These are phyloP conservation scores for Colletotrichum sp. DNA, from an alignment of 2,329 filamentous ascomycete species.

Conservation along the genomic window DNA sequence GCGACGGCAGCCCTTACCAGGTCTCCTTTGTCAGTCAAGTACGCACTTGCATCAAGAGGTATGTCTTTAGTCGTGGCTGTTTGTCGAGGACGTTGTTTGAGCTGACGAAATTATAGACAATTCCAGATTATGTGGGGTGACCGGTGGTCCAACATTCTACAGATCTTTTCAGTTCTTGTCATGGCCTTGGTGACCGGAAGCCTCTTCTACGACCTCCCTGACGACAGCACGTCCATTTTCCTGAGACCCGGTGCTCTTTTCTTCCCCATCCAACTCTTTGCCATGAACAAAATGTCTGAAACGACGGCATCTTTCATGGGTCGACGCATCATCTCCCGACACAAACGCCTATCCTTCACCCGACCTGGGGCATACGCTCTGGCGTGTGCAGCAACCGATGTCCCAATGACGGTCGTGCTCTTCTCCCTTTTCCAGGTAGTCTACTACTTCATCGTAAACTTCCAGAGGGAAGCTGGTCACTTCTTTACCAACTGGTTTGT, in stretches of 20 bases:
- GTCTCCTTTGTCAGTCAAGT: conserved; percentile 53
- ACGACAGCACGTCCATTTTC: conserved; percentile 55
- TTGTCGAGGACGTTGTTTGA: background rate
- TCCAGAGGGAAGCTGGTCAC: conserved; percentile 60
- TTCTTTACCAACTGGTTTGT: conserved; percentile 82
- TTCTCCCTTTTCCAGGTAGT: conserved; percentile 56
- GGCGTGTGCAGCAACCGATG: conserved; percentile 55
- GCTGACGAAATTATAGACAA: conserved; percentile 40
- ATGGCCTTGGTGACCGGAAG: conserved; percentile 66
- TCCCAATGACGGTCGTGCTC: conserved; percentile 60
- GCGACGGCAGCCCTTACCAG: conserved; percentile 36
- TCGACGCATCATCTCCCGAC: conserved; percentile 51
- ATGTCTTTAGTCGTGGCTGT: background rate
- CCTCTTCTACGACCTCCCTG: conserved; percentile 57
- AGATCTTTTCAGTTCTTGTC: conserved; percentile 51
- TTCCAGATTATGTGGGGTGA: conserved; percentile 58
- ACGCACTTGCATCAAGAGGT: conserved; percentile 31
- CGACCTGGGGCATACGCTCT: conserved; percentile 57
- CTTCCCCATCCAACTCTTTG: conserved; percentile 63
- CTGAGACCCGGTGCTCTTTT: conserved; percentile 61
- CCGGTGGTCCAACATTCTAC: conserved; percentile 48
- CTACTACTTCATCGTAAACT: conserved; percentile 59
- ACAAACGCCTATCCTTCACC: conserved; percentile 51
- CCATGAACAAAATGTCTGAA: conserved; percentile 60
- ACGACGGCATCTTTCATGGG: conserved; percentile 47